Percentiles rank a stretch among this genome's conserved stretches.
phyloP scores from a whole-genome alignment of 1,284 basidiomycete genomes.

The Termitomyces sp. region DNA sequence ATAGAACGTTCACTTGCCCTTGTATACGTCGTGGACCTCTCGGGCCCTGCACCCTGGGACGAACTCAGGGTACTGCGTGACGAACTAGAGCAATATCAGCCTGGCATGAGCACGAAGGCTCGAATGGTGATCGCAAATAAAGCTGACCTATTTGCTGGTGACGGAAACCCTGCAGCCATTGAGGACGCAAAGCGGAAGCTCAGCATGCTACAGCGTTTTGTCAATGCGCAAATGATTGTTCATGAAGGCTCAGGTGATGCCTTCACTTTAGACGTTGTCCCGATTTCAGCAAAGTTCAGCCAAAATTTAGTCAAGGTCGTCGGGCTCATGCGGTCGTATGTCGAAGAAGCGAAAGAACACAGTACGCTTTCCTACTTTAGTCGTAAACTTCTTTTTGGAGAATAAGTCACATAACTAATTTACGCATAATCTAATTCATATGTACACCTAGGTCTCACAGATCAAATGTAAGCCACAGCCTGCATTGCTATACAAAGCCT shows the following conservation, averaged over 20 bases:
- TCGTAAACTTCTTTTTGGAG: not conserved
- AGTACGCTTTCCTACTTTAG: not conserved
- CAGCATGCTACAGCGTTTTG: conserved; percentile 47
- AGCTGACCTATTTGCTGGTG: conserved; percentile 71
- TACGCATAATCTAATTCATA: not conserved
- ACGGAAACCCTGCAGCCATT: conserved; percentile 39
- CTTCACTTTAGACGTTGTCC: conserved; percentile 56
- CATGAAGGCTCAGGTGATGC: conserved; percentile 15
- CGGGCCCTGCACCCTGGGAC: conserved; percentile 65
- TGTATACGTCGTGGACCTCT: conserved; percentile 90
- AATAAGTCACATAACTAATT: not conserved
- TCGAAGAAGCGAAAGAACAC: conserved; percentile 46
- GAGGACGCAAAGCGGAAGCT: conserved; percentile 59
- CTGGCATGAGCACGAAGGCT: conserved; percentile 72
- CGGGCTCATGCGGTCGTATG: conserved; percentile 56
- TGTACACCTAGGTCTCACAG: not conserved
- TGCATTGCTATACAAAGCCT: not conserved
- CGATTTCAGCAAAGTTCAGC: conserved; percentile 77
- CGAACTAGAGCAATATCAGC: conserved; percentile 84
- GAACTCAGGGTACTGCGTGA: conserved; percentile 70
- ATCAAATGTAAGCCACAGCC: not conserved
- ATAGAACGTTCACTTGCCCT: conserved; percentile 91
- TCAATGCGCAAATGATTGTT: conserved; percentile 41
- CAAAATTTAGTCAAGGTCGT: conserved; percentile 73
- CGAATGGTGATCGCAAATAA: conserved; percentile 92